Evolutionary conservation across 169 alveolate species (phyloP).

Genomic region (Cryptosporidium tyzzeri): DNA sequence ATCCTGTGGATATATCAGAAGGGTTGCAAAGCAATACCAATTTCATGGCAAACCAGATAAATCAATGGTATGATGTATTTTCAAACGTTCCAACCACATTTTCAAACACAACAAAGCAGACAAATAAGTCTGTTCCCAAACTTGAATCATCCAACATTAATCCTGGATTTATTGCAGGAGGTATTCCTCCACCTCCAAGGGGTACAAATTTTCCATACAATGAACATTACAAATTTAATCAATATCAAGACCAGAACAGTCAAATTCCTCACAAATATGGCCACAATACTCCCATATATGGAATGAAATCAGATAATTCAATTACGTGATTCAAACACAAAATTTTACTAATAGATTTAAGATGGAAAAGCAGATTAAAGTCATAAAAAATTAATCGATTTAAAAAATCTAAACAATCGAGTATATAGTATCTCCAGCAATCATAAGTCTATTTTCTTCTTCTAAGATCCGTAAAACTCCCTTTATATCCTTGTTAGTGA

Average conservation of each 20-base stretch:
- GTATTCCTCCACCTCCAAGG: slow-evolving; percentile 76
- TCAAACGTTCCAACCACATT: slow-evolving; percentile 34
- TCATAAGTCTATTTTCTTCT: slow-evolving; percentile 67
- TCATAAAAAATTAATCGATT: background rate
- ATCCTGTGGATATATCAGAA: slow-evolving; percentile 60
- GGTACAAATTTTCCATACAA: background rate
- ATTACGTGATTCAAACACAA: background rate
- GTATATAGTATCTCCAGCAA: slow-evolving; percentile 50
- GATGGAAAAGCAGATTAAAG: background rate
- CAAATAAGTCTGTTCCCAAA: slow-evolving; percentile 1
- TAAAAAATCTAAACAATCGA: slow-evolving; percentile 22
- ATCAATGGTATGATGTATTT: slow-evolving; percentile 69
- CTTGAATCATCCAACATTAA: slow-evolving; percentile 36
- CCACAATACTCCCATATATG: background rate
- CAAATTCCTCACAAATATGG: background rate
- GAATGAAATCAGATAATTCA: slow-evolving; percentile 11
- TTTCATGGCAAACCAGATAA: slow-evolving; percentile 62
- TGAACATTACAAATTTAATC: background rate
- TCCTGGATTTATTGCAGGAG: slow-evolving; percentile 75
- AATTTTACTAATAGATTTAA: background rate
- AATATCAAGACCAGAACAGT: background rate
- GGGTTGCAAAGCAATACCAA: slow-evolving; percentile 70
- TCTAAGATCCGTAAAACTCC: slow-evolving; percentile 27
- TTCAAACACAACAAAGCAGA: slow-evolving; percentile 17
- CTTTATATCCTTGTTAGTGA: slow-evolving; percentile 36